Evolutionary conservation across 2,329 filamentous ascomycete species (phyloP), one percentile per base, ranked within the genome.

Genomic region (Scytalidium lignicola): DNA sequence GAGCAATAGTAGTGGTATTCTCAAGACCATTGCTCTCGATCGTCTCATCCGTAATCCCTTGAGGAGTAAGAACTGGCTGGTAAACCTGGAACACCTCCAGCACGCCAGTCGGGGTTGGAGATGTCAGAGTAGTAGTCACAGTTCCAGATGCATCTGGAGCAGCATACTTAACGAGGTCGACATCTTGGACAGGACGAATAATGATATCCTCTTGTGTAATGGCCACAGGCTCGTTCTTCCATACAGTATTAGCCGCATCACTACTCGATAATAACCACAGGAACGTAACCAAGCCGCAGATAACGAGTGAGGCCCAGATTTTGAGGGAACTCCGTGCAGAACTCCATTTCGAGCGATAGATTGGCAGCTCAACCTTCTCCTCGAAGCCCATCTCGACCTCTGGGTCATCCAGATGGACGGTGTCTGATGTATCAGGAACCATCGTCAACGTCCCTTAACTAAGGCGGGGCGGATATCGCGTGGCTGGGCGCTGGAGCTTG

Each of bases 51-150:
- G 65, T 64, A 40, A 70, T 51, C 7, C 73, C 70, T 41, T 66
- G 55, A 0, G 76, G 74, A 18, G 73, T 77, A 48, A 81, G 65
- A 2, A 90, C 76, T 1, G 86, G 86, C 56, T 80, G 79, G 46
- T 83, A 78, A 15, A 89, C 80, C 67, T 90, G 79, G 58, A 90
- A 83, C 59, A 83, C 85, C 56, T 85, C 74, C 46, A 86, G 69
- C 21, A 73, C 56, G 60, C 62, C n/a, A 15, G 52, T 48, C 7
- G 57, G 47, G 3, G 55, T 51, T 15, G 62, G 47, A 8, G 60
- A 43, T 47, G 59, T 48, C 29, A 61, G 26, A 12, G 61, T 41
- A 26, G 56, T 49, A 29, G 54, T 47, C 32, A 37, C 32, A 1
- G 55, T 44, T 15, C 46, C 48, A 19, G 21, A 46, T 32, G 21